These are phyloP conservation scores for Naegleria gruberi DNA, from an alignment of 208 protist genomes.

Conservation along the genomic window DNA sequence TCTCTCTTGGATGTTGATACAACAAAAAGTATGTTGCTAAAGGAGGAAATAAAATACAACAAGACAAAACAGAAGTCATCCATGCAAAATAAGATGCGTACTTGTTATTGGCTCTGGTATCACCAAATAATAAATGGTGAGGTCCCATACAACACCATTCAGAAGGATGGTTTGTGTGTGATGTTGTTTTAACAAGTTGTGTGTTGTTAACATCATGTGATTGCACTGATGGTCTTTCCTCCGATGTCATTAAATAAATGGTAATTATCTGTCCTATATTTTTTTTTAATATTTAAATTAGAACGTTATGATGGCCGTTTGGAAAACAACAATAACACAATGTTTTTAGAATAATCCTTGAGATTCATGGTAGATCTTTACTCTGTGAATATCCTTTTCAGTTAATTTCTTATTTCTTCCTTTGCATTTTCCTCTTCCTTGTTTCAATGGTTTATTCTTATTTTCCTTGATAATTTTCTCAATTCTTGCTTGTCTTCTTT, in stretches of 20 bases:
- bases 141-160: not conserved
- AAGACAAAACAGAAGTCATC: not conserved
- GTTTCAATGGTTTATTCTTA: not conserved
- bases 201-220: no score
- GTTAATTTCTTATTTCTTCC: not conserved
- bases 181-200: no score
- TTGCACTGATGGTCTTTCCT: no score
- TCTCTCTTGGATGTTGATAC: not conserved
- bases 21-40: not conserved
- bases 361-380: not conserved
- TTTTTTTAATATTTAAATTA: no score
- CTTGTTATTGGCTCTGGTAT: not conserved
- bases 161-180: no score
- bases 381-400: not conserved
- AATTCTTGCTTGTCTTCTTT: conserved; percentile 8
- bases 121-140: not conserved
- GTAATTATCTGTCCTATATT: no score
- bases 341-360: not conserved
- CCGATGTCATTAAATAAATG: no score
- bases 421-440: not conserved
- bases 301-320: no score
- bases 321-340: no score
- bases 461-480: not conserved
- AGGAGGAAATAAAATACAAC: conserved; percentile 3
- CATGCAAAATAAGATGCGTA: not conserved